Evolutionary conservation across 768 basidiomycete genomes (phyloP).

Genomic region (Tephrocybe sp.): DNA sequence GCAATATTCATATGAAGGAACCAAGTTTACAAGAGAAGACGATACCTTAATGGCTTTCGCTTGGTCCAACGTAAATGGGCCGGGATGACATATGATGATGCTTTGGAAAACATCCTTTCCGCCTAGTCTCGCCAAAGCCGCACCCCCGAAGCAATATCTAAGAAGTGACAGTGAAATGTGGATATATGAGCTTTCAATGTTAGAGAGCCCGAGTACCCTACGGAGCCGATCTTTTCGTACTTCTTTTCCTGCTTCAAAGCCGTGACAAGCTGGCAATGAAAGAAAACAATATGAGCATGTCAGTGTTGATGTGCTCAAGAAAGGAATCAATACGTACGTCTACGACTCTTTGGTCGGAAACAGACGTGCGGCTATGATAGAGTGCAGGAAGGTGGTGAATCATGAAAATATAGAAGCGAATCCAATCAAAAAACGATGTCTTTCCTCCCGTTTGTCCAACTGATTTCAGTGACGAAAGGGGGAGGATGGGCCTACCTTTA

Average conservation of each 20-base stretch:
- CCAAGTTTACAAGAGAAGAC: neutral
- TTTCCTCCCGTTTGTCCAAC: neutral
- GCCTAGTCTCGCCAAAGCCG: slow-evolving; percentile 11
- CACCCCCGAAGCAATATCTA: slow-evolving; percentile 22
- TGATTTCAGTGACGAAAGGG: slow-evolving; percentile 3
- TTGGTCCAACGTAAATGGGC: slow-evolving; percentile 10
- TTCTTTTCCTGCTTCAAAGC: slow-evolving; percentile 32
- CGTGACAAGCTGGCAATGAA: slow-evolving; percentile 29
- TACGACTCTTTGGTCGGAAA: slow-evolving; percentile 25
- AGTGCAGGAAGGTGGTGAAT: slow-evolving; percentile 28
- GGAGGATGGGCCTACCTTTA: slow-evolving; percentile 5
- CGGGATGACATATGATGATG: slow-evolving; percentile 20
- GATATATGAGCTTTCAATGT: no score
- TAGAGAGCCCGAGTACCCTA: slow-evolving; percentile 29
- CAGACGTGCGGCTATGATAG: slow-evolving; percentile 24
- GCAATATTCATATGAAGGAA: neutral
- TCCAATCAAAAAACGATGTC: neutral
- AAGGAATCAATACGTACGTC: slow-evolving; percentile 7
- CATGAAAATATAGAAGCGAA: neutral
- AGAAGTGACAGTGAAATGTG: neutral
- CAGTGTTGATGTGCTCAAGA: neutral
- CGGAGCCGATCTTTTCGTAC: slow-evolving; percentile 37
- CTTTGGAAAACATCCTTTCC: slow-evolving; percentile 11
- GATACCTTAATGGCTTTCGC: slow-evolving; percentile 14
- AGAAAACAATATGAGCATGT: no score